Evolutionary conservation across 1,139 yeast species (phyloP), one percentile per base, ranked within the genome.

Genomic region (Geotrichum candidum): DNA sequence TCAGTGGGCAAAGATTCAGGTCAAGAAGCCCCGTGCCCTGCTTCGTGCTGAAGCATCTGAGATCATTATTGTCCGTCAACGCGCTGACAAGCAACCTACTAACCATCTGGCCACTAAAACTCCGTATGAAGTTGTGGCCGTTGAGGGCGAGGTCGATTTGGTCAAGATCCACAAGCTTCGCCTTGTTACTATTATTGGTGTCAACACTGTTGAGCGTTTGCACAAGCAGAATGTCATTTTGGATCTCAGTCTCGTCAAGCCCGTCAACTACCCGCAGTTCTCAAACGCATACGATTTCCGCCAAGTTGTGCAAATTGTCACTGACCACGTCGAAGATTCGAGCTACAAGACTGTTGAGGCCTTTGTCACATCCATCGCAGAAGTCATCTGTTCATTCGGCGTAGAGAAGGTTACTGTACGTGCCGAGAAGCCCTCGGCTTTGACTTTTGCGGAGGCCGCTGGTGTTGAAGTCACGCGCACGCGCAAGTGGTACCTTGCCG

Each of bases 301-400:
- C 31, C 66, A 67, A 33, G 69, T 75, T n/a, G 72, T 72, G 13
- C 74, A 74, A 35, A 65, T 63, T 5, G 73, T 76, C 22, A 66
- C 83, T 0, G 70, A 71, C 1, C 88, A 85, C 69, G 90, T 90
- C 10, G 96, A 89, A 69, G 74, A 73, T 22, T 83, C 96, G 0
- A 84, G 86, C 66, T 94, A 90, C 77, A 88, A 90, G 70, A 94
- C 99, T 0, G 96, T 94, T 1, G 99, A 94, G 72, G 97, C 98
- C 0, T 80, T 94, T 64, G 96, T 89, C 2, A 82, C 85, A 64
- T 82, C 85, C 13, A 86, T 90, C 29, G 87, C 91, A 5, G 89
- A 86, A 68, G 74, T 87, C 57, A 78, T 86, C 2, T 78, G 83
- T 58, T 81, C 80, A 63, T 65, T 70, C 46, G 74, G 74, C 9